Conservation (phyloP, 176 grass and related monocot genomes). For the Carex parvula region DNA sequence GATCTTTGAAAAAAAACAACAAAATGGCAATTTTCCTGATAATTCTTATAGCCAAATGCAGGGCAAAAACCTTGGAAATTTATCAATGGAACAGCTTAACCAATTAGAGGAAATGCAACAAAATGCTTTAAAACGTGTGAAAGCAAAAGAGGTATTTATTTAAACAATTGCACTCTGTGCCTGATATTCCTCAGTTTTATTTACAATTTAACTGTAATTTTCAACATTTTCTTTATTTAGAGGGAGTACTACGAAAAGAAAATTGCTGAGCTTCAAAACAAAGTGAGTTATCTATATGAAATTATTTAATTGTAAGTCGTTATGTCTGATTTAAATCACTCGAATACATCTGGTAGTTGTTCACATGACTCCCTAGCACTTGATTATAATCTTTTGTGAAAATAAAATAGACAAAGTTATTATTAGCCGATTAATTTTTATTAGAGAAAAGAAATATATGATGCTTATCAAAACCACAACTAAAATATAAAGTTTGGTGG, state of each 20-base stretch:
- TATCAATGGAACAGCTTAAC: constrained; percentile 61
- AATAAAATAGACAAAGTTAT: background rate
- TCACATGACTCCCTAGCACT: background rate
- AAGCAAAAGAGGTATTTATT: constrained; percentile 53
- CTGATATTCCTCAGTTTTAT: background rate
- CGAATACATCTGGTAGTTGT: background rate
- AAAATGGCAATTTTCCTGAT: background rate
- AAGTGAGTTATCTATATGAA: background rate
- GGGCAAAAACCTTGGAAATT: constrained; percentile 59
- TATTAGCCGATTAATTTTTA: background rate
- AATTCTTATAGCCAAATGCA: constrained; percentile 61
- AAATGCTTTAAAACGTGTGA: constrained; percentile 41
- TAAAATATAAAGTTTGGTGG: background rate
- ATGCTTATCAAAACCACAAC: background rate
- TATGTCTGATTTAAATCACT: background rate
- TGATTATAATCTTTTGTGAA: background rate
- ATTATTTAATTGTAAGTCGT: background rate
- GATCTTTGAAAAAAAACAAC: background rate
- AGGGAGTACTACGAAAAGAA: background rate
- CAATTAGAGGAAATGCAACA: constrained; percentile 53
- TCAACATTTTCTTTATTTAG: background rate
- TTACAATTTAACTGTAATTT: background rate
- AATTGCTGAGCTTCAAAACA: background rate
- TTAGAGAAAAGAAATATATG: background rate
- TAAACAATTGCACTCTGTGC: background rate